phyloP scores from a whole-genome alignment of 495 filamentous ascomycete species.

The Talaromyces wortmannii region DNA sequence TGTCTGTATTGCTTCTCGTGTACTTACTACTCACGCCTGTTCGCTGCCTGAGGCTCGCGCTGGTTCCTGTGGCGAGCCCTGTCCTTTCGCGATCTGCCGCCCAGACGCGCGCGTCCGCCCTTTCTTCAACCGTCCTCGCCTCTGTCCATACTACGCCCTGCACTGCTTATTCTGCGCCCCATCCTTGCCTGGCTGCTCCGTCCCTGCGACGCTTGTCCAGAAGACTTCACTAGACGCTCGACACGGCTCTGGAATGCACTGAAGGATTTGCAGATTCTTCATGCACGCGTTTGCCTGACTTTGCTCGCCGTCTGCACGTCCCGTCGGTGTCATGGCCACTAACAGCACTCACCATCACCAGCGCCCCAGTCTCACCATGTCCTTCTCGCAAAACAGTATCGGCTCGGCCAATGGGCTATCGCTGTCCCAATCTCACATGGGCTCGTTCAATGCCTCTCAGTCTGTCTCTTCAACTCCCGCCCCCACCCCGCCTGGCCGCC shows the following conservation, averaged over 20 bases:
- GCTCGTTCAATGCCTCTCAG: constrained; percentile 44
- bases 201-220: background rate
- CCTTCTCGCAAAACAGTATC: constrained; percentile 37
- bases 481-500: constrained; percentile 43
- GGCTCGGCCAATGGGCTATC: constrained; percentile 33
- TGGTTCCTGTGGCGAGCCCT: background rate
- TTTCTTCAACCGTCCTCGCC: constrained; percentile 4
- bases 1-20: no score
- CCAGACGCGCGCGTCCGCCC: background rate
- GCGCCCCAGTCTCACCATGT: constrained; percentile 33
- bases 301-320: background rate
- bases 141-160: constrained; percentile 11
- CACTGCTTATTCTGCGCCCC: background rate
- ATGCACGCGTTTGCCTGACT: constrained; percentile 2
- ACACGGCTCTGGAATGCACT: no score
- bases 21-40: no score
- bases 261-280: background rate
- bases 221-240: no score
- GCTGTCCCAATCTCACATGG: constrained; percentile 37
- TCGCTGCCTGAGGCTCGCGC: no score
- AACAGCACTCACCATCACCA: constrained; percentile 26
- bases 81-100: background rate
- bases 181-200: constrained; percentile 10
- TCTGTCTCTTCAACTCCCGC: constrained; percentile 48
- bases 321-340: constrained; percentile 30